Conservation (phyloP, 352 stramenopile genomes). For the Globisporangium barbulae region DNA sequence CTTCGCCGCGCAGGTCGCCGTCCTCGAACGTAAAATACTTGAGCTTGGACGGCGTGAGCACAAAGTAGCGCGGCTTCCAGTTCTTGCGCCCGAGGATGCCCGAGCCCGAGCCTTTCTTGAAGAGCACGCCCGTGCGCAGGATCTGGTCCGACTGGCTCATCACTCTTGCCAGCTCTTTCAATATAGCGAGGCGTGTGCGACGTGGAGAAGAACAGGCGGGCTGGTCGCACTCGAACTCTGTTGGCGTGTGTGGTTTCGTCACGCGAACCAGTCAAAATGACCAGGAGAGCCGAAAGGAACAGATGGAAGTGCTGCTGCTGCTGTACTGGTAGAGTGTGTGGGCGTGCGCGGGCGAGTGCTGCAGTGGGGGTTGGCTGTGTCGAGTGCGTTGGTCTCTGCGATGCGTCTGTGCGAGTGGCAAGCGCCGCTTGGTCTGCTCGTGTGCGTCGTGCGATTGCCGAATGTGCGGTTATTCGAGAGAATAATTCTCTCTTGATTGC, state of each 20-base stretch:
- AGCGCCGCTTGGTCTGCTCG: neutral
- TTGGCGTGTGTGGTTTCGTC: neutral
- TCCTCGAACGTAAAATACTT: conserved; percentile 83
- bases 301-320: neutral
- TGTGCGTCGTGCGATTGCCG: conserved; percentile 1
- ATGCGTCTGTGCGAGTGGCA: neutral
- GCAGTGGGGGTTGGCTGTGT: neutral
- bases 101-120: conserved; percentile 73
- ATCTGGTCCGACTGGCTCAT: conserved; percentile 47
- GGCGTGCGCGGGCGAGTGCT: neutral
- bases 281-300: neutral
- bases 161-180: neutral
- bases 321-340: neutral
- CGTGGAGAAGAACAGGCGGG: neutral
- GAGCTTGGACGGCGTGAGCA: conserved; percentile 48
- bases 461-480: neutral
- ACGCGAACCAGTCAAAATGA: neutral
- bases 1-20: conserved; percentile 65
- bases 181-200: neutral
- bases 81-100: conserved; percentile 67
- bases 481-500: conserved; percentile 6
- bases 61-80: conserved; percentile 56
- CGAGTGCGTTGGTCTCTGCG: neutral
- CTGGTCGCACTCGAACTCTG: neutral
- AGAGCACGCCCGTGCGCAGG: conserved; percentile 73